Conservation (phyloP, 176 grass and related monocot genomes). For the Cenchrus purpureus region DNA sequence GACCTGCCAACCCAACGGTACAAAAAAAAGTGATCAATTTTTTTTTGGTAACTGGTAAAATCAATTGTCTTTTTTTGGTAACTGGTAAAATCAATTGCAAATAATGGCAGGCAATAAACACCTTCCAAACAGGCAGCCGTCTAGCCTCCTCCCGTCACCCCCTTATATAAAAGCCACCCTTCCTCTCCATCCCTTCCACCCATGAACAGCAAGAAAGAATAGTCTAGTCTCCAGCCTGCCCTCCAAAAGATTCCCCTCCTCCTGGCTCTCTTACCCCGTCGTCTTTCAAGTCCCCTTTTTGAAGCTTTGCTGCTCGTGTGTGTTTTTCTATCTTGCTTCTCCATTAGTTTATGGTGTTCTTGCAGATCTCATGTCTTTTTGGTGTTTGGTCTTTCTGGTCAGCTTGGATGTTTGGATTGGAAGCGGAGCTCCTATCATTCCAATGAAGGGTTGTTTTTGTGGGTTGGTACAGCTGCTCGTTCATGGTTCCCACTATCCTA, state of each 20-base stretch:
- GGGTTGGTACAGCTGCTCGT: constrained; percentile 61
- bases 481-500: constrained; percentile 89
- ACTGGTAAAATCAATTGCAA: neutral
- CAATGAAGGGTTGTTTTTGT: constrained; percentile 58
- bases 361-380: neutral
- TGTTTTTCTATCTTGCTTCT: neutral
- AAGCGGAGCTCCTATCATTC: constrained; percentile 75
- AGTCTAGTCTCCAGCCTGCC: neutral
- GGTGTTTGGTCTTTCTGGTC: neutral
- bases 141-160: neutral
- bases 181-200: neutral
- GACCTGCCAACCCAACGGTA: neutral
- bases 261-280: neutral
- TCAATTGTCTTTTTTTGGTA: too few relatives aligned
- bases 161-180: constrained; percentile 52
- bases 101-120: constrained; percentile 34
- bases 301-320: neutral
- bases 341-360: neutral
- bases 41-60: neutral
- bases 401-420: constrained; percentile 36
- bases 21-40: neutral
- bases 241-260: neutral
- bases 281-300: neutral
- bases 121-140: neutral
- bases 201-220: constrained; percentile 29